These are phyloP conservation scores for Corinectria fuckeliana DNA, from an alignment of 2,329 filamentous ascomycete genomes.

Conservation along the genomic window DNA sequence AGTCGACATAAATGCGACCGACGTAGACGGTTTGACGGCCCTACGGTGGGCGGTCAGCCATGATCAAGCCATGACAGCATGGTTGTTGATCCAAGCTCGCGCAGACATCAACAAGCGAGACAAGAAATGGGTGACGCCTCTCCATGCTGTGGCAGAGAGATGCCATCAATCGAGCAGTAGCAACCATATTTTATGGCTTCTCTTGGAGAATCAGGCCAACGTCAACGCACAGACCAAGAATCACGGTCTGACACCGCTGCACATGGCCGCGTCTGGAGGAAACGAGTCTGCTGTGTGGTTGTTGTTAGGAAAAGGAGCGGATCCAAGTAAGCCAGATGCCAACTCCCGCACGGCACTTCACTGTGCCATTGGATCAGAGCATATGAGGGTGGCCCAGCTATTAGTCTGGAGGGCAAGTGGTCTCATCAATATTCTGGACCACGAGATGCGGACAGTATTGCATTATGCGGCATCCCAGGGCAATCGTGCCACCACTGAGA, in stretches of 20 bases:
- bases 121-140: background rate
- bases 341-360: background rate
- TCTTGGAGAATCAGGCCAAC: background rate
- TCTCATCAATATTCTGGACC: background rate
- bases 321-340: background rate
- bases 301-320: background rate
- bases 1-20: background rate
- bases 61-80: background rate
- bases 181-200: background rate
- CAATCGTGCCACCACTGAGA: background rate
- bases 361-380: background rate
- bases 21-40: background rate
- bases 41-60: background rate
- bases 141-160: background rate
- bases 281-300: background rate
- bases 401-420: background rate
- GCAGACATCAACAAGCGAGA: background rate
- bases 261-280: background rate
- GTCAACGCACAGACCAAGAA: background rate
- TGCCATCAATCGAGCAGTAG: background rate
- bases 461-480: background rate
- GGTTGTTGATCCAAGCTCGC: background rate
- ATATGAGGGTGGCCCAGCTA: background rate
- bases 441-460: background rate
- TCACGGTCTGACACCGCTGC: background rate